Evolutionary conservation across 352 stramenopile genomes (phyloP).

Genomic region (Paralagenidium karlingii): DNA sequence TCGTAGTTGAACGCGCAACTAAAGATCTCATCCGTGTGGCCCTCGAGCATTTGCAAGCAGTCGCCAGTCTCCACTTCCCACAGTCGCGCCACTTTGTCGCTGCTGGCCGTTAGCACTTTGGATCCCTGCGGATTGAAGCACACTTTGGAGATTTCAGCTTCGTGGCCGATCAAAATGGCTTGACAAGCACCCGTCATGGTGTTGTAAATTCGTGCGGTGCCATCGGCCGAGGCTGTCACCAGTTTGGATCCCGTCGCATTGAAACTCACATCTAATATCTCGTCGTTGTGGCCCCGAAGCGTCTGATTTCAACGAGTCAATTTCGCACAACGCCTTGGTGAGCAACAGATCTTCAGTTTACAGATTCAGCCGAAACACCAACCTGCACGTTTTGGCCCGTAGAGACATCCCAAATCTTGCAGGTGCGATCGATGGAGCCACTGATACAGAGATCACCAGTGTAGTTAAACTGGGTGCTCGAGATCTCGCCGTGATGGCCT

Average conservation of each 20-base stretch:
- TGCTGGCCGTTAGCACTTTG: conserved; percentile 89
- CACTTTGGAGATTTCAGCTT: conserved; percentile 92
- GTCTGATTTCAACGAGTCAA: conserved; percentile 27
- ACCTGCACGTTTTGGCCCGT: conserved; percentile 84
- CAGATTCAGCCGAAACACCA: background rate
- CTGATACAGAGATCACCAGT: conserved; percentile 85
- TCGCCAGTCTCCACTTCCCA: conserved; percentile 92
- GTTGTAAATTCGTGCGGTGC: conserved; percentile 92
- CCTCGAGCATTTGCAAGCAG: conserved; percentile 90
- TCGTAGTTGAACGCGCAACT: conserved; percentile 95
- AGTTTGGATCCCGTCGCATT: conserved; percentile 91
- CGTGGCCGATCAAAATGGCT: conserved; percentile 91
- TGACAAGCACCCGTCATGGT: conserved; percentile 92
- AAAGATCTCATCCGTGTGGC: conserved; percentile 96
- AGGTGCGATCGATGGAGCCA: conserved; percentile 90
- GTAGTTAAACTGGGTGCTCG: conserved; percentile 92
- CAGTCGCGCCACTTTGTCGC: conserved; percentile 88
- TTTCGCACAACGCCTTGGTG: background rate
- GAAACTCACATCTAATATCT: conserved; percentile 93
- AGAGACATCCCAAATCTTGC: conserved; percentile 90
- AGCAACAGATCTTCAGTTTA: background rate
- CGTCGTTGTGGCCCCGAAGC: conserved; percentile 89
- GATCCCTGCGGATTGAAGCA: conserved; percentile 93
- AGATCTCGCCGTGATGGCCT: conserved; percentile 93
- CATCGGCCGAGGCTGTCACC: conserved; percentile 88